A percentile compares a stretch with the other conserved stretches of the same genome.
These are phyloP conservation scores for Crithidia expoeki DNA, from an alignment of 208 protist species.

Conservation along the genomic window DNA sequence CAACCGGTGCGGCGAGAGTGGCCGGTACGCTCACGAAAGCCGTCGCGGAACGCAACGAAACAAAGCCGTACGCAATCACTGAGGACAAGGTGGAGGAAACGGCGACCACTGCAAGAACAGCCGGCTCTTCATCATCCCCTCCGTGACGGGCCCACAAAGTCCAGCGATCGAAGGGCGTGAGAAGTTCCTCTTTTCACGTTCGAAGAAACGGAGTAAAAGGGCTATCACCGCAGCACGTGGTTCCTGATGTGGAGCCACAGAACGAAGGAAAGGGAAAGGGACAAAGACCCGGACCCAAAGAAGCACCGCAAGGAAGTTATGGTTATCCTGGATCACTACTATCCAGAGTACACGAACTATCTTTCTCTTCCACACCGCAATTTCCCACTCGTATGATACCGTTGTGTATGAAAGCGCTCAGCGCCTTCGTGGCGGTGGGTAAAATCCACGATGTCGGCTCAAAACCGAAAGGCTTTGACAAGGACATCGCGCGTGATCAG, in stretches of 20 bases:
- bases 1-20: conserved; percentile 42
- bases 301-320: conserved; percentile 45
- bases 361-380: conserved; percentile 44
- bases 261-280: conserved; percentile 55
- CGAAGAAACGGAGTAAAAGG: conserved; percentile 50
- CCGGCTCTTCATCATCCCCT: conserved; percentile 46
- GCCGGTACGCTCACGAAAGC: conserved; percentile 35
- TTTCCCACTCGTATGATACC: conserved; percentile 48
- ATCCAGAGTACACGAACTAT: conserved; percentile 53
- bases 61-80: conserved; percentile 50
- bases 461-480: conserved; percentile 41
- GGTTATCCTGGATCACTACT: conserved; percentile 59
- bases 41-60: conserved; percentile 51
- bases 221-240: conserved; percentile 57
- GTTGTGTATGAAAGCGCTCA: conserved; percentile 34
- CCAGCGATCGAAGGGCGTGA: conserved; percentile 41
- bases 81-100: conserved; percentile 31
- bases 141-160: conserved; percentile 40
- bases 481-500: conserved; percentile 37
- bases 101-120: conserved; percentile 42
- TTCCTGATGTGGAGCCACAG: conserved; percentile 59
- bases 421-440: conserved; percentile 40
- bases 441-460: conserved; percentile 44
- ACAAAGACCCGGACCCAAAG: conserved; percentile 56
- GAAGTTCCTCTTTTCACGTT: conserved; percentile 50